These are phyloP conservation scores for Sporothrix inflata DNA, from an alignment of 2,329 filamentous ascomycete species.

Conservation along the genomic window DNA sequence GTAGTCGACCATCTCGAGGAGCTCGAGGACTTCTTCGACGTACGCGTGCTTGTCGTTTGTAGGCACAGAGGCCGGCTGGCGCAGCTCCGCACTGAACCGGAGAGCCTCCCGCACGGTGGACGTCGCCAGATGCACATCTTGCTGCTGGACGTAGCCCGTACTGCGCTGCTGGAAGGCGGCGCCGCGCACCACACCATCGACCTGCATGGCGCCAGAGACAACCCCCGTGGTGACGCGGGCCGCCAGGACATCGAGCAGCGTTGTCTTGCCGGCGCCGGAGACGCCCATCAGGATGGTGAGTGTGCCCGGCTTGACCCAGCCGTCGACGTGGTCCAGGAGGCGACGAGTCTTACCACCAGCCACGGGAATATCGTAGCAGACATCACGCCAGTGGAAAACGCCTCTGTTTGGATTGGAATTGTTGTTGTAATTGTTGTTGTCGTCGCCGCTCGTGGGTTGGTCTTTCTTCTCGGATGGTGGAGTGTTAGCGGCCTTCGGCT, in stretches of 20 bases:
- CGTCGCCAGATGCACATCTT: slow-evolving; percentile 84
- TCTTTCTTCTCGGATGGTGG: slow-evolving; percentile 35
- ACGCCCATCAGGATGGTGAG: slow-evolving; percentile 90
- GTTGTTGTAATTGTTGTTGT: too few relatives aligned
- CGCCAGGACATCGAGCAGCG: slow-evolving; percentile 82
- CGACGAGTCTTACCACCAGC: slow-evolving; percentile 72
- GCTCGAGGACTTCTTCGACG: slow-evolving; percentile 85
- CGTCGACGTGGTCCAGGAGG: slow-evolving; percentile 83
- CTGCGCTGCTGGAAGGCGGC: slow-evolving; percentile 88
- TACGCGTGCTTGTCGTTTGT: slow-evolving; percentile 80
- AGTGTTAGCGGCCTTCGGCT: slow-evolving; percentile 22
- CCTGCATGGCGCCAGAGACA: slow-evolving; percentile 81
- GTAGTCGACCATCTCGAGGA: slow-evolving; percentile 87
- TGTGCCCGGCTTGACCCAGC: slow-evolving; percentile 92
- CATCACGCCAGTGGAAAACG: slow-evolving; percentile 83
- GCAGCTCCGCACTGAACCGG: slow-evolving; percentile 80
- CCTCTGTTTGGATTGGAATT: neutral
- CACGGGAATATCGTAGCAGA: slow-evolving; percentile 78
- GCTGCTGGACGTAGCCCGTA: slow-evolving; percentile 90
- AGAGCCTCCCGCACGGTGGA: slow-evolving; percentile 87
- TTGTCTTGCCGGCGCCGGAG: slow-evolving; percentile 92
- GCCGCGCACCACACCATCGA: slow-evolving; percentile 68
- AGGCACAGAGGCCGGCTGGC: slow-evolving; percentile 75
- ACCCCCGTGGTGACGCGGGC: slow-evolving; percentile 87
- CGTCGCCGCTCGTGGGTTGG: slow-evolving; percentile 26